These are phyloP conservation scores for Lumnitzera littorea DNA, from an alignment of 345 rosid genomes.

Conservation along the genomic window DNA sequence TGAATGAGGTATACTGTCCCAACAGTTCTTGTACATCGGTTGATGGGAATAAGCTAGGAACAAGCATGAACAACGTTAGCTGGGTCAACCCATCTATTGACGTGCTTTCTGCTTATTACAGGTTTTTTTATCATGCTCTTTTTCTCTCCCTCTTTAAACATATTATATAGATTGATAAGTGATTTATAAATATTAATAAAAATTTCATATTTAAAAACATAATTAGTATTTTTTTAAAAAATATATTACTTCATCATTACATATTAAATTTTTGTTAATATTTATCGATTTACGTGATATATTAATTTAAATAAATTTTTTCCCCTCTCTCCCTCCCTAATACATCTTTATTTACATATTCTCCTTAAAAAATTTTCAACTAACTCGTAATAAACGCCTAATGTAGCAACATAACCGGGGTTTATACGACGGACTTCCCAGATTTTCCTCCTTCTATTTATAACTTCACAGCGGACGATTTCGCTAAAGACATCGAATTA, in stretches of 20 bases:
- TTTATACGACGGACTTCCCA: constrained; percentile 15
- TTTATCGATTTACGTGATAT: too few relatives aligned
- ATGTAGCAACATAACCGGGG: constrained; percentile 7
- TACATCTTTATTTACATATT: neutral
- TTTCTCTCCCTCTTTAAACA: neutral
- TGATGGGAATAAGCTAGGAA: neutral
- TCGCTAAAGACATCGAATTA: neutral
- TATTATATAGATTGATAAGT: too few relatives aligned
- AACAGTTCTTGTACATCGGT: neutral
- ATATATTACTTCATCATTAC: too few relatives aligned
- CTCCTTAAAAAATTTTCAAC: neutral
- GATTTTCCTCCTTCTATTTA: constrained; percentile 11
- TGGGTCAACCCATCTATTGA: constrained; percentile 2
- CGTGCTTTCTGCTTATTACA: constrained; percentile 7
- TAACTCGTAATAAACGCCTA: constrained; percentile 8
- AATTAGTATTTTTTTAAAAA: too few relatives aligned
- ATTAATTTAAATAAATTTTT: too few relatives aligned
- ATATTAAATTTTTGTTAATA: too few relatives aligned
- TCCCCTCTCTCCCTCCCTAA: too few relatives aligned
- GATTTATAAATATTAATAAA: too few relatives aligned
- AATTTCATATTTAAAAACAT: too few relatives aligned
- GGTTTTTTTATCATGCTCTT: neutral
- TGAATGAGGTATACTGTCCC: constrained; percentile 15
- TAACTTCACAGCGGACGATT: constrained; percentile 13
- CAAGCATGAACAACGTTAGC: constrained; percentile 5